phyloP scores from a whole-genome alignment of 2,329 filamentous ascomycete genomes.

The Aschersonia sp. region DNA sequence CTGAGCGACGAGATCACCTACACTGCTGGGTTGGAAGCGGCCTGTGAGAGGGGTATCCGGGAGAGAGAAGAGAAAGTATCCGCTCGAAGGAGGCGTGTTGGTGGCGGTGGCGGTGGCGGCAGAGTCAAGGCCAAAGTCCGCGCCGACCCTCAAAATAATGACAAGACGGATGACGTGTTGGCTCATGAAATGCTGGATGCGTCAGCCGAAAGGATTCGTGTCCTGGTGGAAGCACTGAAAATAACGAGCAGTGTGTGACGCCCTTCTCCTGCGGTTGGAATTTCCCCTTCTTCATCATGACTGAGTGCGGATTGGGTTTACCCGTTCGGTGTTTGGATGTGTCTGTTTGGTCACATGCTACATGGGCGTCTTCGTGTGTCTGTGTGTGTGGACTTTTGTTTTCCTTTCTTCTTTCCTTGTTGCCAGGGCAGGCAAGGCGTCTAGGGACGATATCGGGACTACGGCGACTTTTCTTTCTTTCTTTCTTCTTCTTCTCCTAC shows the following conservation, averaged over 20 bases:
- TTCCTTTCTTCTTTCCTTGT: background rate
- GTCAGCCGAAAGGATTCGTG: conserved; percentile 27
- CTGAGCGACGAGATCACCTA: conserved; percentile 17
- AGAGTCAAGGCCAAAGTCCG: conserved; percentile 8
- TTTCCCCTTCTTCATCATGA: conserved; percentile 3
- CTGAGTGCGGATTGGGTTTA: too few species aligned
- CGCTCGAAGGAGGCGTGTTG: conserved; percentile 13
- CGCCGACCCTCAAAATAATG: background rate
- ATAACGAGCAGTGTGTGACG: conserved; percentile 2
- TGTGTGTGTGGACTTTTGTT: background rate
- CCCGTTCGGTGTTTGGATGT: too few species aligned
- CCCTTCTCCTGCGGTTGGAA: background rate
- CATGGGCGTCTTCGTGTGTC: background rate
- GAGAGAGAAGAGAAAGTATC: conserved; percentile 29
- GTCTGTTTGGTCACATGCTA: background rate
- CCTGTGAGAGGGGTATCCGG: conserved; percentile 29
- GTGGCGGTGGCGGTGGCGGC: too few species aligned
- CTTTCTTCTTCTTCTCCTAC: background rate
- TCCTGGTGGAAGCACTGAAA: conserved; percentile 22
- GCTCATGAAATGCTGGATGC: conserved; percentile 28
- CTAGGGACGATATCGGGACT: background rate
- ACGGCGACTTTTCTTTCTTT: background rate
- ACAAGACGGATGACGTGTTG: conserved; percentile 16
- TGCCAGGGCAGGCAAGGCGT: too few species aligned
- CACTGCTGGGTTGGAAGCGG: conserved; percentile 19